Conservation (phyloP, 1,284 basidiomycete genomes). For the Ustilago cynodontis region DNA sequence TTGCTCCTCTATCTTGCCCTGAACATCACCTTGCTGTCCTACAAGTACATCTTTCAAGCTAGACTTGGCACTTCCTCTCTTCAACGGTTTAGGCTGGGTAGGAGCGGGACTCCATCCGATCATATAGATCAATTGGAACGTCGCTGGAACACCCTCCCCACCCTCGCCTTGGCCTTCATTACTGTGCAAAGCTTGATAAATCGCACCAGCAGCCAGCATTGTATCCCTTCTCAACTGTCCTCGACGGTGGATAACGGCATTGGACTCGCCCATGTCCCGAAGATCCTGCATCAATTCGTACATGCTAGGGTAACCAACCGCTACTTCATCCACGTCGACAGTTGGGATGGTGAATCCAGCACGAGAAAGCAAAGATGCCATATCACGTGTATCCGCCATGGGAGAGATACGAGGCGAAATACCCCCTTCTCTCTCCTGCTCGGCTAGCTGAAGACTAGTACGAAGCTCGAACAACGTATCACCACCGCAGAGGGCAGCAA, state of each 20-base stretch:
- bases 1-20: slow-evolving; percentile 23
- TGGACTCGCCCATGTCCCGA: slow-evolving; percentile 94
- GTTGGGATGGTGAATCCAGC: slow-evolving; percentile 95
- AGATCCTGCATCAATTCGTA: slow-evolving; percentile 96
- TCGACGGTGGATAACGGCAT: slow-evolving; percentile 80
- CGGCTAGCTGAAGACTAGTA: slow-evolving; percentile 90
- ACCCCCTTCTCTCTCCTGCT: slow-evolving; percentile 93
- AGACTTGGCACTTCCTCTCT: slow-evolving; percentile 84
- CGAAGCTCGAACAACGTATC: slow-evolving; percentile 95
- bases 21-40: slow-evolving; percentile 31
- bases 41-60: slow-evolving; percentile 78
- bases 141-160: slow-evolving; percentile 86
- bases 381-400: slow-evolving; percentile 93
- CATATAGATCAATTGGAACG: slow-evolving; percentile 96
- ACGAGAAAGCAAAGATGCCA: slow-evolving; percentile 76
- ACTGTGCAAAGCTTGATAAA: slow-evolving; percentile 82
- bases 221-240: slow-evolving; percentile 85
- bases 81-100: slow-evolving; percentile 84
- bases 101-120: slow-evolving; percentile 98
- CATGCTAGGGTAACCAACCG: slow-evolving; percentile 91
- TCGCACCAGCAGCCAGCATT: slow-evolving; percentile 87
- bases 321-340: slow-evolving; percentile 94
- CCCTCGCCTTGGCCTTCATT: slow-evolving; percentile 10
- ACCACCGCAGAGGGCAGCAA: slow-evolving; percentile 93
- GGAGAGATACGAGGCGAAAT: slow-evolving; percentile 94